phyloP scores from a whole-genome alignment of 345 rosid species.

The Hibiscus tridactylites region DNA sequence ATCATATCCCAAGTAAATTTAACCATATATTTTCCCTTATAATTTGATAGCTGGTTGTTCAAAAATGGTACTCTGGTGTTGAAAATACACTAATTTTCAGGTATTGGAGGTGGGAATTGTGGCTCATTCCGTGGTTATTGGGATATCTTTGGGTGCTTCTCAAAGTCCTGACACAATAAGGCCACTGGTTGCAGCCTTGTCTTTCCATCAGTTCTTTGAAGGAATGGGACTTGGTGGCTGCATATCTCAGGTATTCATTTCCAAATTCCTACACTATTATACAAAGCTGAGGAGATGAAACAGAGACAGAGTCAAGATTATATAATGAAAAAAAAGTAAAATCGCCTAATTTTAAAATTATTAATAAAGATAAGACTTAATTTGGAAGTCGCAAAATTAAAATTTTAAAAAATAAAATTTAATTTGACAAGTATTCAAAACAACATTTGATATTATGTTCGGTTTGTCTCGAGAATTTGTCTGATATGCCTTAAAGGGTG shows the following conservation, averaged over 20 bases:
- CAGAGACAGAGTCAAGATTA: no score
- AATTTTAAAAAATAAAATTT: no score
- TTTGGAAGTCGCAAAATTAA: no score
- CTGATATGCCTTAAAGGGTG: no score
- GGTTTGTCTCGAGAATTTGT: no score
- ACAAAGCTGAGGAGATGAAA: no score
- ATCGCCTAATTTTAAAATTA: no score
- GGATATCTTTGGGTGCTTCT: neutral
- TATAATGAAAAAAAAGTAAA: no score
- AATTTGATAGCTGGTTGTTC: neutral
- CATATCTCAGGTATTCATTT: slow-evolving; percentile 25
- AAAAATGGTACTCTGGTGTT: neutral
- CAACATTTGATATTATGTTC: no score
- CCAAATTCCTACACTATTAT: no score
- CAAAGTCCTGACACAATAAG: neutral
- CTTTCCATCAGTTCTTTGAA: neutral
- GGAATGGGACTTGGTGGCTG: neutral
- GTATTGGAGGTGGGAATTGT: neutral
- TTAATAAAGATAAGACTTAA: no score
- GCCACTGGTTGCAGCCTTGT: neutral
- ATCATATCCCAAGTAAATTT: neutral
- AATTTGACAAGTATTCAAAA: no score
- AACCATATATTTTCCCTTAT: neutral
- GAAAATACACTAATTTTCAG: neutral
- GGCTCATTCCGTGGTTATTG: neutral